A percentile compares a stretch with the other conserved stretches of the same genome.
These are phyloP conservation scores for Acacia melanoxylon DNA, from an alignment of 306 rosid species.

Conservation along the genomic window DNA sequence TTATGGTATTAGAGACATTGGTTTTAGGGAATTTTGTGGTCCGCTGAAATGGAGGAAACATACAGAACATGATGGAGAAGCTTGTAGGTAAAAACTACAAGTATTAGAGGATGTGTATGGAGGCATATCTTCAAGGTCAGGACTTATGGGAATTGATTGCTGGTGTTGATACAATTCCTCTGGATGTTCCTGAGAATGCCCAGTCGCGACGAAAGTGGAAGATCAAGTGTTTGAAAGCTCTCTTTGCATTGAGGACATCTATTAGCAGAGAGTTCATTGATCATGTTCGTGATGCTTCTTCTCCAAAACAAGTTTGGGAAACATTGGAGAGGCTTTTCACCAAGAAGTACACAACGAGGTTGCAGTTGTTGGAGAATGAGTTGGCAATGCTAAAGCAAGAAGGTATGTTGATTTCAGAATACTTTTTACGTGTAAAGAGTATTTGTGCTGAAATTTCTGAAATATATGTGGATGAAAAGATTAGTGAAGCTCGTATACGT, in stretches of 20 bases:
- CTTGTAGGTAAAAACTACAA: background rate
- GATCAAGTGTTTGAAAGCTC: background rate
- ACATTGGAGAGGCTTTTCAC: background rate
- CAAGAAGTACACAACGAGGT: background rate
- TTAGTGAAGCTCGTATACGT: too few species aligned
- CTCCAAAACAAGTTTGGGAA: background rate
- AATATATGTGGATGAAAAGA: too few species aligned
- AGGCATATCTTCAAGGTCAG: background rate
- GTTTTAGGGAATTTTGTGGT: too few species aligned
- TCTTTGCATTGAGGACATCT: background rate
- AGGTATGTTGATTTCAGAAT: background rate
- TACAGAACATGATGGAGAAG: background rate
- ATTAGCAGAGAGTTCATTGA: background rate
- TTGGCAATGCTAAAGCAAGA: background rate
- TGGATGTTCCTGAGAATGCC: too few species aligned
- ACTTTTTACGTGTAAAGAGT: background rate
- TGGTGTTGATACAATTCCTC: background rate
- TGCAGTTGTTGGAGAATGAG: background rate
- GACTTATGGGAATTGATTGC: background rate
- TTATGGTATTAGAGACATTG: too few species aligned
- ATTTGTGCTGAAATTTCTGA: too few species aligned
- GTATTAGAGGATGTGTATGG: background rate
- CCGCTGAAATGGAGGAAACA: background rate
- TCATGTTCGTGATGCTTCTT: background rate
- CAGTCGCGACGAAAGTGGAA: background rate